These are phyloP conservation scores for Favolaschia claudopus DNA, from an alignment of 768 basidiomycete species.

Conservation along the genomic window DNA sequence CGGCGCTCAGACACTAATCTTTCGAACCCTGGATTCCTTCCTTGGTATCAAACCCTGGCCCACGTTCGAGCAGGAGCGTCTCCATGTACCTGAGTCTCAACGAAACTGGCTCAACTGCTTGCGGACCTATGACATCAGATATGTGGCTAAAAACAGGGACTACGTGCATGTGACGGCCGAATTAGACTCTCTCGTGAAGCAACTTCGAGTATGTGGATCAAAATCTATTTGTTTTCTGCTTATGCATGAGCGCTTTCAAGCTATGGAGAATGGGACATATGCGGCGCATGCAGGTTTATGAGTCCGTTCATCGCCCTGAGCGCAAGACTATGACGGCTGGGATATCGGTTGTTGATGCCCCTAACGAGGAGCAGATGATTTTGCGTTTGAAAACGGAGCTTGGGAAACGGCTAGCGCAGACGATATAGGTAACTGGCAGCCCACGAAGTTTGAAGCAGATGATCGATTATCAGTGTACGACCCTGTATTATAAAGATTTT, in stretches of 20 bases:
- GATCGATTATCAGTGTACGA: too few species aligned
- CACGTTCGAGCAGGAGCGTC: conserved; percentile 8
- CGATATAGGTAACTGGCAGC: background rate
- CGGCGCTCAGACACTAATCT: conserved; percentile 10
- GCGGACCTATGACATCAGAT: conserved; percentile 16
- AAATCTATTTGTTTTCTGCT: too few species aligned
- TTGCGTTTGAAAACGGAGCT: conserved; percentile 6
- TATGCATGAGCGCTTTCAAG: background rate
- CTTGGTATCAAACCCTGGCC: conserved; percentile 13
- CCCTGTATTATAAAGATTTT: too few species aligned
- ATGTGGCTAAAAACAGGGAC: conserved; percentile 6
- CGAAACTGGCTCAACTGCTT: conserved; percentile 9
- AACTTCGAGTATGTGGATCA: conserved; percentile 6
- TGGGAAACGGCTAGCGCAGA: background rate
- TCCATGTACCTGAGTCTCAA: conserved; percentile 8
- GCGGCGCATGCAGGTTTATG: conserved; percentile 14
- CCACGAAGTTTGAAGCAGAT: too few species aligned
- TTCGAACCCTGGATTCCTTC: conserved; percentile 17
- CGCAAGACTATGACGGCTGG: conserved; percentile 16
- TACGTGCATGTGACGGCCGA: conserved; percentile 6
- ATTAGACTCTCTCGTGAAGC: conserved; percentile 14
- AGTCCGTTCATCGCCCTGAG: conserved; percentile 10
- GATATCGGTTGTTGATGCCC: conserved; percentile 12
- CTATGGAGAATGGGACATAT: conserved; percentile 16
- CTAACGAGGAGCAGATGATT: conserved; percentile 4